Percentiles rank a stretch among this genome's conserved stretches.
Evolutionary conservation across 108 stramenopile species (phyloP).

Genomic region (Craspedostauros australis): DNA sequence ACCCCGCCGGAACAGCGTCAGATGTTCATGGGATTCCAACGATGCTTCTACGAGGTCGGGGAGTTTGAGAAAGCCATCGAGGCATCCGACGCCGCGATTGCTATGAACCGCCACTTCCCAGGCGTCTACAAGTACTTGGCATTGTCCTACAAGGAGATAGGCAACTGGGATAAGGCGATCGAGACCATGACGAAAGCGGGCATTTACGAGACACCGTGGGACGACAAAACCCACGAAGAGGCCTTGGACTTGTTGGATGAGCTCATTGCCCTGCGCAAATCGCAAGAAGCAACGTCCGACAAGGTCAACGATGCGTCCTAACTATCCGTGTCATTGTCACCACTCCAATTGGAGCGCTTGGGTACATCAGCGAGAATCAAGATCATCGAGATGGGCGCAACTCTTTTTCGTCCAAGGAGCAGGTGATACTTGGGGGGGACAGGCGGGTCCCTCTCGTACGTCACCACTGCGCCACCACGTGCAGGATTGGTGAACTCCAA

Average conservation of each 20-base stretch:
- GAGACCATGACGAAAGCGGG: slow-evolving; percentile 32
- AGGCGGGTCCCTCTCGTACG: no score
- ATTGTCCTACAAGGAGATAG: slow-evolving; percentile 26
- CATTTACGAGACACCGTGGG: slow-evolving; percentile 45
- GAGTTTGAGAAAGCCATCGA: slow-evolving; percentile 27
- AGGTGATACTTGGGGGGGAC: no score
- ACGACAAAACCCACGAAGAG: slow-evolving; percentile 17
- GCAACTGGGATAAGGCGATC: slow-evolving; percentile 18
- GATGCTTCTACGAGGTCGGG: slow-evolving; percentile 26
- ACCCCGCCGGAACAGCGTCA: background rate
- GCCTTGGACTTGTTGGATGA: slow-evolving; percentile 7
- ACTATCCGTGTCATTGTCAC: no score
- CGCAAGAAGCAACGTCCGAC: no score
- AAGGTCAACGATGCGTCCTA: no score
- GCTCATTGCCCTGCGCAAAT: no score
- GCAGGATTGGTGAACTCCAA: no score
- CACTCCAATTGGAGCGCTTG: no score
- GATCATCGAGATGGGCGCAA: no score
- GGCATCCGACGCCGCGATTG: slow-evolving; percentile 15
- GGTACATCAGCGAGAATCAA: no score
- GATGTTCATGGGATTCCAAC: slow-evolving; percentile 20
- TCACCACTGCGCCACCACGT: no score
- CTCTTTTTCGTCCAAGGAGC: no score
- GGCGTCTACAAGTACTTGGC: slow-evolving; percentile 46
- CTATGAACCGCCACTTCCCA: slow-evolving; percentile 50